Conservation (phyloP, 1,139 yeast genomes). For the Diutina pseudorugosa region DNA sequence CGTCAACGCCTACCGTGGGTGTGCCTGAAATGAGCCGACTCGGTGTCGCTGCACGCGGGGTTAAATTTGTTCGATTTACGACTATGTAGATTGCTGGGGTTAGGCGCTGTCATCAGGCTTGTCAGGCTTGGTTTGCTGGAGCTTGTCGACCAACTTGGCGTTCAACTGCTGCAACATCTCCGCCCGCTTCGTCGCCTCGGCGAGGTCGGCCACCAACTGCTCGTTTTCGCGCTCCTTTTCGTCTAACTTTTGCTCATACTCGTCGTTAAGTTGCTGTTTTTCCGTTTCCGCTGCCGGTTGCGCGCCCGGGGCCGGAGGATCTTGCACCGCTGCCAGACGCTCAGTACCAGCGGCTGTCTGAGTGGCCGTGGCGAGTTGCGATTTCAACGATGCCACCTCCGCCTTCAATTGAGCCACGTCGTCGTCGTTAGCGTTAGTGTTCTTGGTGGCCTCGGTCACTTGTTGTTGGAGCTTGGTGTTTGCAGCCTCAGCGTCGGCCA, state of each 20-base stretch:
- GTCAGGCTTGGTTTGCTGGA: not conserved
- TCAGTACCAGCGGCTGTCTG: not conserved
- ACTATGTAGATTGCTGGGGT: not conserved
- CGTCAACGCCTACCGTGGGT: not conserved
- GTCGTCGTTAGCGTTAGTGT: too few species aligned
- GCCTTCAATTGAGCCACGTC: not conserved
- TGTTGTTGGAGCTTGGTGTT: not conserved
- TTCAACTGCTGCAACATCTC: not conserved
- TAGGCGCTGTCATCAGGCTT: not conserved
- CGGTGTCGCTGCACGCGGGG: not conserved
- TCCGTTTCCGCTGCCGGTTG: not conserved
- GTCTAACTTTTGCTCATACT: not conserved
- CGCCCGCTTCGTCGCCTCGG: not conserved
- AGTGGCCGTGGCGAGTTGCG: not conserved
- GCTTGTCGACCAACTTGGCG: not conserved
- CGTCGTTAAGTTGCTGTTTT: not conserved
- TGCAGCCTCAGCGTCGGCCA: not conserved
- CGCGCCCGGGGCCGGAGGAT: not conserved
- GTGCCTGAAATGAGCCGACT: not conserved
- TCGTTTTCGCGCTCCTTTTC: not conserved
- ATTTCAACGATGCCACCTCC: not conserved
- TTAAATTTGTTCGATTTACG: not conserved
- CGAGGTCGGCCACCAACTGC: not conserved
- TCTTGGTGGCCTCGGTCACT: not conserved
- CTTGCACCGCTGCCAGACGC: not conserved